phyloP scores from a whole-genome alignment of 306 rosid genomes.

The Sicyos edulis region DNA sequence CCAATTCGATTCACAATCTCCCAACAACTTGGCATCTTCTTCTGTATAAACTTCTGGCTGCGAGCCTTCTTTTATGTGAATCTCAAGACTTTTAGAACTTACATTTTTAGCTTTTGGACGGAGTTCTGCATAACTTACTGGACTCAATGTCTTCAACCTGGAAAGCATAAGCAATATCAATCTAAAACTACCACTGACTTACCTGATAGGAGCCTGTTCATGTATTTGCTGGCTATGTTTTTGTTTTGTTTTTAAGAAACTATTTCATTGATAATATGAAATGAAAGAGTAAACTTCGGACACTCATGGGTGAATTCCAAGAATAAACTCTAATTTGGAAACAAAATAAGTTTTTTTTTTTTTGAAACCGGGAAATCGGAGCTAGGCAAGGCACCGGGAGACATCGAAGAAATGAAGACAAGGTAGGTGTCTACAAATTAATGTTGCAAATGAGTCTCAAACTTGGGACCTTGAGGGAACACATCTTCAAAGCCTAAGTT shows the following conservation, averaged over 20 bases:
- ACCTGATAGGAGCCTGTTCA: background rate
- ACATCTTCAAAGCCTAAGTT: no score
- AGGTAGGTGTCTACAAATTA: no score
- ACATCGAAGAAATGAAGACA: no score
- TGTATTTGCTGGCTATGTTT: background rate
- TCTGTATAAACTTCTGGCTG: constrained; percentile 69
- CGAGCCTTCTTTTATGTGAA: constrained; percentile 44
- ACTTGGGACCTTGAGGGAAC: no score
- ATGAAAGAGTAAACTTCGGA: no score
- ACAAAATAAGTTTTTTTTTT: no score
- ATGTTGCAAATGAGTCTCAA: no score
- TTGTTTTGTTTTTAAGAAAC: background rate
- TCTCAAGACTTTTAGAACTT: constrained; percentile 23
- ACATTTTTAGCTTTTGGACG: constrained; percentile 14
- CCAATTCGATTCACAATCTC: constrained; percentile 58
- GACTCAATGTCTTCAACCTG: constrained; percentile 53
- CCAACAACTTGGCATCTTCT: constrained; percentile 58
- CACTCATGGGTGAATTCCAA: no score
- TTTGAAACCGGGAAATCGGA: no score
- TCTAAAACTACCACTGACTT: constrained; percentile 16
- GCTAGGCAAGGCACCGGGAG: no score
- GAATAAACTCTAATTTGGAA: no score
- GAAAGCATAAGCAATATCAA: constrained; percentile 22
- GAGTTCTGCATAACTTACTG: constrained; percentile 37
- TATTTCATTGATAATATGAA: no score